Conservation (phyloP, 2,329 filamentous ascomycete species). For the Curvularia verruculosa region DNA sequence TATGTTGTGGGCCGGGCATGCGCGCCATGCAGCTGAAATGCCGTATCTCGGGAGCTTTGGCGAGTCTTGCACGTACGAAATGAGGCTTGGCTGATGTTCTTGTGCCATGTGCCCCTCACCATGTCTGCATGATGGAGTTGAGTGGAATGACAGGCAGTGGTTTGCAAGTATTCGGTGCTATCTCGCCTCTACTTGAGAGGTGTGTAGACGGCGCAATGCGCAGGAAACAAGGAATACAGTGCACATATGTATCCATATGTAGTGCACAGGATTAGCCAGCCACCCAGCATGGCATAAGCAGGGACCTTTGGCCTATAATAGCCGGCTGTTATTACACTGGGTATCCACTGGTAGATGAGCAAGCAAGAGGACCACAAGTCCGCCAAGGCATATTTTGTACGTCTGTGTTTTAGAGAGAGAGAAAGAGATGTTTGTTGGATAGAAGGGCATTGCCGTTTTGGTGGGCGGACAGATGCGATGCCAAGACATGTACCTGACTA, state of each 20-base stretch:
- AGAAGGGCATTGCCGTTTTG: neutral
- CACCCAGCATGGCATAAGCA: slow-evolving; percentile 1
- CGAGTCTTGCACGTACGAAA: neutral
- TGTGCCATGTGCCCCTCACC: neutral
- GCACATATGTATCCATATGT: slow-evolving; percentile 1
- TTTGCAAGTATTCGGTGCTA: neutral
- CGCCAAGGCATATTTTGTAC: neutral
- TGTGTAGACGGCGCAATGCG: neutral
- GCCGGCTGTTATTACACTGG: slow-evolving; percentile 16
- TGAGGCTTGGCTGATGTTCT: neutral
- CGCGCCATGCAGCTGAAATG: slow-evolving; percentile 1
- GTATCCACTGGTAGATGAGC: slow-evolving; percentile 2
- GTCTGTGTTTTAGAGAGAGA: too few species aligned
- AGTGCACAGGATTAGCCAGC: neutral
- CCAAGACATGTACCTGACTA: neutral
- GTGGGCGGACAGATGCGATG: neutral
- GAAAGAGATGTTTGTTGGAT: neutral
- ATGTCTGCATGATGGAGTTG: neutral
- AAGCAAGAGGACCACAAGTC: neutral
- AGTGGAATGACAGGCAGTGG: neutral
- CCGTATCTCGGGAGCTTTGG: slow-evolving; percentile 3
- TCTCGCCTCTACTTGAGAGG: neutral
- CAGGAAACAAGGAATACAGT: slow-evolving; percentile 8
- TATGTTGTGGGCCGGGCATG: slow-evolving; percentile 3
- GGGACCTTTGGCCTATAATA: slow-evolving; percentile 5